Base-by-base conservation (phyloP, 2,329 filamentous ascomycete genomes). In the Alternaria postmessia region DNA sequence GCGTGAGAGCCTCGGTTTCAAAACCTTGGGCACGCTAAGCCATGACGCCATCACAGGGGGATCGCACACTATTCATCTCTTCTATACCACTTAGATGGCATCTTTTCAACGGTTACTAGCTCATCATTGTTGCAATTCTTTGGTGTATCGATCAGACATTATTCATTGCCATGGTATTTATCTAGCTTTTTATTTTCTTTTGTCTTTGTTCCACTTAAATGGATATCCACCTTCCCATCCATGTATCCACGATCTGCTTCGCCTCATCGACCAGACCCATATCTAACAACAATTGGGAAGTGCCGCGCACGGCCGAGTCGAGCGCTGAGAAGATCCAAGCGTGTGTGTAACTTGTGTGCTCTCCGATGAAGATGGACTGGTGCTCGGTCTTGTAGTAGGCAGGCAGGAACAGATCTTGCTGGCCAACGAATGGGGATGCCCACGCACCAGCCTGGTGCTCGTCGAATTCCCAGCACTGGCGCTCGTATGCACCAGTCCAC, bases 361-460 rank as follows among this genome's bases (percentile, higher is more conserved):
- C 57, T 57, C 79, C 79, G 14, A 90, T 80, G 60, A 91, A 91
- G 34, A 91, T 86, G n/a, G 89, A 88, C 48, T 88, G 86, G 63
- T 84, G 84, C 74, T 92, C 87, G 0, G 89, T 91, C 71, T 88
- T 85, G 70, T 89, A 91, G 70, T 91, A 92, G n/a, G 89, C 87
- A 0, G 90, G 89, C 8, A 92, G 80, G 66, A 89, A 92, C 24
- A 91, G 71, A 65, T 89, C 84, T 70, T 92, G 89, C 78, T 91
- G 88, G 0, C 88, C 89, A 0, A 87, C 80, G 0, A 81, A 77
- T 0, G 89, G 89, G 5, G 77, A 75, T 1, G 85, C 85, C 89
- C 89, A 92, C 7, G 85, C 85, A 5, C 86, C 89, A 1, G 83
- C 84, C 73, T 89, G 83, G 59, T 86, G 84, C 59, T 86, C 83